Conservation (phyloP, 306 rosid genomes). For the Heteromeles arbutifolia region DNA sequence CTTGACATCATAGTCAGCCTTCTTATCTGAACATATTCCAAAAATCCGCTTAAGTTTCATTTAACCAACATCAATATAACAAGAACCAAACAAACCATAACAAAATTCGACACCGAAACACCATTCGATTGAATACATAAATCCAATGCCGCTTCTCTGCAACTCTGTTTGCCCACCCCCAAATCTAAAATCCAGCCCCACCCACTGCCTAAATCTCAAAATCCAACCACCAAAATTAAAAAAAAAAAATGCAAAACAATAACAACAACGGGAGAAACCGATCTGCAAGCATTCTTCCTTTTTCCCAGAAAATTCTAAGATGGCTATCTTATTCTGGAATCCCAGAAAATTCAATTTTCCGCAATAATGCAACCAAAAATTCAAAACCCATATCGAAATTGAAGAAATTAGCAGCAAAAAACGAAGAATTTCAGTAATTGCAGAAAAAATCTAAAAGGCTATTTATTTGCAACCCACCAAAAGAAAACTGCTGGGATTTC, state of each 20-base stretch:
- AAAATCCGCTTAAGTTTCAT: neutral
- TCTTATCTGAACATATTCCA: conserved; percentile 47
- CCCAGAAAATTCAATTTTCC: conserved; percentile 1
- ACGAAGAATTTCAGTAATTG: neutral
- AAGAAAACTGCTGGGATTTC: conserved; percentile 49
- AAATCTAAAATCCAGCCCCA: no score
- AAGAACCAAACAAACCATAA: neutral
- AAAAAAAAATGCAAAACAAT: no score
- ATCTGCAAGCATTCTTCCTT: no score
- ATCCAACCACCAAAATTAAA: no score
- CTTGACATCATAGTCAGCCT: conserved; percentile 48
- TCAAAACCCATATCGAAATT: neutral
- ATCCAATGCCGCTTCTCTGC: no score
- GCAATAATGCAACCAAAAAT: neutral
- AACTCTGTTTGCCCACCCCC: no score
- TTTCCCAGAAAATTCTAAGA: no score
- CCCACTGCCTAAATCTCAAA: no score
- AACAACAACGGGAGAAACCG: no score
- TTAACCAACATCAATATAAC: neutral
- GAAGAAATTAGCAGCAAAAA: neutral
- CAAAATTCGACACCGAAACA: neutral
- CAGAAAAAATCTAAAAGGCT: neutral
- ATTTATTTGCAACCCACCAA: conserved; percentile 33
- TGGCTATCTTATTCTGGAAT: no score
- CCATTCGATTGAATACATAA: neutral